Percentiles rank a stretch among this genome's conserved stretches.
Conservation (phyloP, 2,329 filamentous ascomycete genomes). For the Teratosphaeria nubilosa region DNA sequence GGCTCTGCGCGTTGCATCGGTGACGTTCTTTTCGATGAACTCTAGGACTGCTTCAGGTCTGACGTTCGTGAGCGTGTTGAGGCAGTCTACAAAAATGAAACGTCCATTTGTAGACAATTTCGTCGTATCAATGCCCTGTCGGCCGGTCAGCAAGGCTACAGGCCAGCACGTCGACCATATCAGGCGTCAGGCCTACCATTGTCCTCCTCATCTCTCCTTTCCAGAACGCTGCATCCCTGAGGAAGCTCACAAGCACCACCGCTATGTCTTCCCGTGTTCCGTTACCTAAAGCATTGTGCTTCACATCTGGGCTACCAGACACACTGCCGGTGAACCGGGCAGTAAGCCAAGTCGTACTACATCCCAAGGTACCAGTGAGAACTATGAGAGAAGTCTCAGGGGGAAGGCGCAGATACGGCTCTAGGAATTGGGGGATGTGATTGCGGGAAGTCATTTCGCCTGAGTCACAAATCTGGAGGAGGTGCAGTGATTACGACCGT, state of each 20-base stretch:
- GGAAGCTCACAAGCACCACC: slow-evolving; percentile 71
- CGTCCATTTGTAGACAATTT: slow-evolving; percentile 46
- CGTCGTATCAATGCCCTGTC: slow-evolving; percentile 60
- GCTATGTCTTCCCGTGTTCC: slow-evolving; percentile 20
- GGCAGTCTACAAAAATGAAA: slow-evolving; percentile 67
- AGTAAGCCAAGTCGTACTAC: slow-evolving; percentile 46
- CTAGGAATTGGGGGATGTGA: slow-evolving; percentile 53
- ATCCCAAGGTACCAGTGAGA: slow-evolving; percentile 53
- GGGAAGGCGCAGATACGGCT: slow-evolving; percentile 53
- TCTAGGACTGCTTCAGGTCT: slow-evolving; percentile 1
- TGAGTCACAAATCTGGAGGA: neutral
- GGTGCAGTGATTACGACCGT: neutral
- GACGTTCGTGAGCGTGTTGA: slow-evolving; percentile 26
- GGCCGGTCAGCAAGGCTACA: neutral
- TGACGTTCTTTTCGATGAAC: slow-evolving; percentile 4
- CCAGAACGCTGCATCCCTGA: slow-evolving; percentile 73
- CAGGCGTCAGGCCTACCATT: slow-evolving; percentile 9
- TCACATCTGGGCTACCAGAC: slow-evolving; percentile 18
- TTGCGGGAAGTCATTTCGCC: slow-evolving; percentile 15
- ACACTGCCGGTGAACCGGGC: slow-evolving; percentile 42
- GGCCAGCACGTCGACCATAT: neutral
- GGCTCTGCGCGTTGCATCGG: slow-evolving; percentile 3
- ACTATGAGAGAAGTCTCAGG: slow-evolving; percentile 52
- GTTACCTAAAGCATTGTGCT: slow-evolving; percentile 13
- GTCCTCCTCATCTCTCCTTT: slow-evolving; percentile 44